Evolutionary conservation across 1,139 yeast species (phyloP).

Genomic region (Suhomyces panamericanus): DNA sequence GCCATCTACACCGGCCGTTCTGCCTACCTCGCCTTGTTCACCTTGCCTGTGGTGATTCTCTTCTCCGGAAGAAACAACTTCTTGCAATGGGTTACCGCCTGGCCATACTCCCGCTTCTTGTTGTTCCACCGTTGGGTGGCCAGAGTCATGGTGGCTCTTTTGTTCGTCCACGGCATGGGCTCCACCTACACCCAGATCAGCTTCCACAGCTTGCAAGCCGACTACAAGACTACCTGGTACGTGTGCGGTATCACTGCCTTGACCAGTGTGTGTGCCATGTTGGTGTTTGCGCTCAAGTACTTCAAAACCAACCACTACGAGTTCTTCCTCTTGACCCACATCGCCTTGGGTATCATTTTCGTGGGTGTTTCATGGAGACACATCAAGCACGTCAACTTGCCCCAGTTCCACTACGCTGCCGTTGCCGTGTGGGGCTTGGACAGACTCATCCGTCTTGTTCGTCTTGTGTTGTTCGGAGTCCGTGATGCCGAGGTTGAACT

Average conservation of each 20-base stretch:
- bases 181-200: constrained; percentile 10
- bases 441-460: constrained; percentile 16
- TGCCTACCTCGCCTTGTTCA: constrained; percentile 35
- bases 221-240: constrained; percentile 10
- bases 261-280: constrained; percentile 14
- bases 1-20: constrained; percentile 19
- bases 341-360: constrained; percentile 17
- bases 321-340: constrained; percentile 20
- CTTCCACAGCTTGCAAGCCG: not conserved
- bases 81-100: constrained; percentile 29
- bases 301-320: constrained; percentile 20
- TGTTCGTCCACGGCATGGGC: constrained; percentile 20
- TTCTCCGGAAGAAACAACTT: constrained; percentile 30
- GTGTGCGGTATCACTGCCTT: constrained; percentile 20
- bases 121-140: constrained; percentile 27
- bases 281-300: constrained; percentile 16
- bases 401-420: constrained; percentile 17
- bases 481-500: constrained; percentile 21
- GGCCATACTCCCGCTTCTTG: constrained; percentile 22
- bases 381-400: constrained; percentile 1
- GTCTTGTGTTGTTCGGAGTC: constrained; percentile 20
- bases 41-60: constrained; percentile 16
- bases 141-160: constrained; percentile 18
- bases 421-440: constrained; percentile 23
- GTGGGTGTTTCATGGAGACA: constrained; percentile 19